Conservation (phyloP, 192 early-diverging fungal genomes). For the Chytriomyces hyalinus region DNA sequence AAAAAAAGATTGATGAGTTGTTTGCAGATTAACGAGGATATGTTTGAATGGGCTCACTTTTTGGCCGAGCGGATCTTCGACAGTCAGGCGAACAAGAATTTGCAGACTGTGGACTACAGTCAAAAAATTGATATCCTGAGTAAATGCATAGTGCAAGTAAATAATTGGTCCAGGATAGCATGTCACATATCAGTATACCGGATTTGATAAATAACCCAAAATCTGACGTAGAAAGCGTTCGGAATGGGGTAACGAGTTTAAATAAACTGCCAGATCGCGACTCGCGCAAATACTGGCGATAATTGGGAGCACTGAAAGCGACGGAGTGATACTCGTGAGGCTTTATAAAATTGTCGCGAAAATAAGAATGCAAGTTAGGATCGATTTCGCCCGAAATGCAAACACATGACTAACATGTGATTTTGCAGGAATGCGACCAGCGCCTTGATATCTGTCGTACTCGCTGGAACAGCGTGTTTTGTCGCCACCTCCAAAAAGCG, state of each 20-base stretch:
- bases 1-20: background rate
- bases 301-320: slow-evolving; percentile 15
- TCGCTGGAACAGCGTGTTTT: background rate
- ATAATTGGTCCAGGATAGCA: background rate
- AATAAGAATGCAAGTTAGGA: background rate
- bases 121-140: slow-evolving; percentile 27
- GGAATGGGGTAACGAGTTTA: slow-evolving; percentile 16
- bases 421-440: slow-evolving; percentile 18
- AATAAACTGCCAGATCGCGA: background rate
- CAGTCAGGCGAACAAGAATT: slow-evolving; percentile 29
- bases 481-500: slow-evolving; percentile 7
- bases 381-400: background rate
- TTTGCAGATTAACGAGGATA: background rate
- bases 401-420: background rate
- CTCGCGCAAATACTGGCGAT: slow-evolving; percentile 17
- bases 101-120: slow-evolving; percentile 24
- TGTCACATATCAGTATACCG: background rate
- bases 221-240: slow-evolving; percentile 27
- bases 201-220: slow-evolving; percentile 18
- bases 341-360: background rate
- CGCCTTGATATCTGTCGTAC: background rate
- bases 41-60: background rate
- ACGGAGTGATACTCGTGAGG: slow-evolving; percentile 8
- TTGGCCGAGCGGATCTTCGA: slow-evolving; percentile 24
- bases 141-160: background rate